phyloP scores from a whole-genome alignment of 768 basidiomycete genomes.

The Flagelloscypha sp. region DNA sequence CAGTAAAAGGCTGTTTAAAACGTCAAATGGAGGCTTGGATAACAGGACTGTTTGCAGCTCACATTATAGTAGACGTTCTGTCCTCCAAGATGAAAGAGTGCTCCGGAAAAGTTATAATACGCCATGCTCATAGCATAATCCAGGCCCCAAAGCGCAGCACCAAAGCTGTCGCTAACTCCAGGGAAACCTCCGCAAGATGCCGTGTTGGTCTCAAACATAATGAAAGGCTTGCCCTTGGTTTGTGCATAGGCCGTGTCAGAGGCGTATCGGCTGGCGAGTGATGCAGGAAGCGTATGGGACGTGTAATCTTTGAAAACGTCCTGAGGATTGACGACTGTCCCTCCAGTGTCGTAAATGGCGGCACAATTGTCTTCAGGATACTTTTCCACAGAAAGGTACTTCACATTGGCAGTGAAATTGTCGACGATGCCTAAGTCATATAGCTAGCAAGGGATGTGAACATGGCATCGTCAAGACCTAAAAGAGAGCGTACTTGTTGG shows the following conservation, averaged over 20 bases:
- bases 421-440: slow-evolving; percentile 26
- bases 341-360: slow-evolving; percentile 8
- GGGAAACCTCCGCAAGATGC: slow-evolving; percentile 64
- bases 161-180: slow-evolving; percentile 55
- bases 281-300: slow-evolving; percentile 7
- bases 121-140: slow-evolving; percentile 58
- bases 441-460: slow-evolving; percentile 10
- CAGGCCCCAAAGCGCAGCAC: slow-evolving; percentile 54
- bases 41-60: too few relatives aligned
- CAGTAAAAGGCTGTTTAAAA: slow-evolving; percentile 42
- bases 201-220: slow-evolving; percentile 69
- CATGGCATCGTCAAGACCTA: slow-evolving; percentile 5
- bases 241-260: slow-evolving; percentile 13
- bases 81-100: slow-evolving; percentile 50
- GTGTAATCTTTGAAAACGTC: slow-evolving; percentile 9
- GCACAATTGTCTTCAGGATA: slow-evolving; percentile 12
- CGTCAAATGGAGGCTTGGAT: too few relatives aligned
- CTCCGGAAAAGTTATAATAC: slow-evolving; percentile 41
- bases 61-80: slow-evolving; percentile 62
- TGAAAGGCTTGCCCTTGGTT: slow-evolving; percentile 32
- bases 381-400: slow-evolving; percentile 30
- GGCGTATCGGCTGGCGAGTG: too few relatives aligned
- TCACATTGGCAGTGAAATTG: slow-evolving; percentile 25
- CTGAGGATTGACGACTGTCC: slow-evolving; percentile 9
- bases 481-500: slow-evolving; percentile 27